Evolutionary conservation across 345 rosid species (phyloP).

Genomic region (thale cress (Arabidopsis thaliana)): DNA sequence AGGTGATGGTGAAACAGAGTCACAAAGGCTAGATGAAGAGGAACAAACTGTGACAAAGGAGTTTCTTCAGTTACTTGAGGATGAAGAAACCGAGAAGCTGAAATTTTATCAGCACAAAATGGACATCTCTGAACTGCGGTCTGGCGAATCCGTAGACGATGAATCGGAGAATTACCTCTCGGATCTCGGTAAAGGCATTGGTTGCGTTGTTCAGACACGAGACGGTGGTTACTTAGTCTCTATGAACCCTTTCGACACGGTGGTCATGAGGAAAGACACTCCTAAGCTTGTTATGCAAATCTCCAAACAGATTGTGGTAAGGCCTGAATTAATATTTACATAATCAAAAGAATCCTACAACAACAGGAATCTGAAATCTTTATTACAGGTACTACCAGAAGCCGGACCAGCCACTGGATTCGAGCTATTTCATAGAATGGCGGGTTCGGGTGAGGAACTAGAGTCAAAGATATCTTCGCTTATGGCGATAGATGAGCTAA

Average conservation of each 20-base stretch:
- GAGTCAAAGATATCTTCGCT: constrained; percentile 58
- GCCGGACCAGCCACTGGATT: constrained; percentile 53
- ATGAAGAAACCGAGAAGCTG: constrained; percentile 54
- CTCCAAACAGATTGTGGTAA: constrained; percentile 75
- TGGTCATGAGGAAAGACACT: constrained; percentile 68
- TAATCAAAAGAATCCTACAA: background rate
- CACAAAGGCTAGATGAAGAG: constrained; percentile 76
- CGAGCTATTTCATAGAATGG: constrained; percentile 77
- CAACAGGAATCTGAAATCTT: background rate
- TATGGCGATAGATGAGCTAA: constrained; percentile 83
- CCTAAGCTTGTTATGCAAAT: constrained; percentile 95
- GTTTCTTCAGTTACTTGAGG: constrained; percentile 87
- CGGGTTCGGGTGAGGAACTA: constrained; percentile 66
- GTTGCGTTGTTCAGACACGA: constrained; percentile 87
- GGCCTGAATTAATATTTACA: constrained; percentile 27
- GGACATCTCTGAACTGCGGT: constrained; percentile 56
- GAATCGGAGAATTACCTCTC: constrained; percentile 67
- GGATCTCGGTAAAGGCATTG: constrained; percentile 88
- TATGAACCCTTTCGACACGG: constrained; percentile 73
- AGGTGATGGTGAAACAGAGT: constrained; percentile 55
- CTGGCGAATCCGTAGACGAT: constrained; percentile 49
- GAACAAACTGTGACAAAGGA: constrained; percentile 87
- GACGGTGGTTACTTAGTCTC: constrained; percentile 92
- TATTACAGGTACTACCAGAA: constrained; percentile 31
- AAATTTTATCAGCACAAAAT: constrained; percentile 52